Base-by-base conservation (phyloP, 2,329 filamentous ascomycete species). In the Phyllachora maydis region DNA sequence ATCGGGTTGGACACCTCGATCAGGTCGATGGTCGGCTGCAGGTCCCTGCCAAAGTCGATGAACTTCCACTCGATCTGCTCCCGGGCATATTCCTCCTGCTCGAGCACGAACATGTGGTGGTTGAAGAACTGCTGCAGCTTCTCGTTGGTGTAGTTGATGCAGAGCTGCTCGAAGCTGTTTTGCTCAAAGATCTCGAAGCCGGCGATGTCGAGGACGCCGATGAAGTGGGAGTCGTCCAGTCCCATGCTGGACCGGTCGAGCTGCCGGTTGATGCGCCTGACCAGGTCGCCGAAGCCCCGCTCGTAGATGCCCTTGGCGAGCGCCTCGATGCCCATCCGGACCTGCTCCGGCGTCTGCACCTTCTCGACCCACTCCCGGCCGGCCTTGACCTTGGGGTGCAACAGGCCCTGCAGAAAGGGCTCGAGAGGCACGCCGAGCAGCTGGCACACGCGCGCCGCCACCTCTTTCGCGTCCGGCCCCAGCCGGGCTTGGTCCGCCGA, bases 1-100 rank as follows among this genome's bases (percentile, higher is more conserved):
- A 98, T 98, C 0, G 88, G 88, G 36, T 98, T 98, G 1, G 88
- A 66, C 16, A 98, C 49, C 47, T 98, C 88, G 32, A 98, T 98
- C 21, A 98, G 59, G 39, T 98, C 88, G 36, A 98, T 98, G 0
- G 88, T 98, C 0, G 88, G 88, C 44, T 98, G 90, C 14, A 98
- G 58, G 41, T 98, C 88, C 30, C 83, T 82, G 11, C 88, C 88
- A 42, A 98, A 98, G 47, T 98, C 88, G 41, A 98, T 98, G 44
- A 98, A 98, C 41, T 95, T 82, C 88, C 88, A 98, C 49, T 98
- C 88, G 35, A 98, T 98, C 46, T 93, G 79, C 43, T 98, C 88
- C 22, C 85, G 62, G 6, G 88, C 83, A 45, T 98, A 98, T 45
- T 98, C 88, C 46, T 98, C 88, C 41, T 98, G 88, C 44, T 98